Base-by-base conservation (phyloP, 1,139 yeast genomes). In the Zygosaccharomyces pseudobailii region DNA sequence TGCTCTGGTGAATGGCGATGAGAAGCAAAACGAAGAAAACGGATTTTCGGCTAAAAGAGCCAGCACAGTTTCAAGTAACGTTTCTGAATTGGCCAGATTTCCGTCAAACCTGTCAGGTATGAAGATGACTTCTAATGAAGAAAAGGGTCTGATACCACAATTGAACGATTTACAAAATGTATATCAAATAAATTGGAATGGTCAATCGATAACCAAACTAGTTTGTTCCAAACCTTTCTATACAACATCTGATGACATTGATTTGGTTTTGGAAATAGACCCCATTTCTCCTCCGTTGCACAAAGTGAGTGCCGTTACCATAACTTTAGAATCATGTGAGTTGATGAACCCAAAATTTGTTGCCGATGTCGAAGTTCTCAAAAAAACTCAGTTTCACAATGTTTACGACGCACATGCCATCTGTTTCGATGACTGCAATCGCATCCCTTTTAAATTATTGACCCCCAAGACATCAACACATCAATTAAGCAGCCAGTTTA, bases 171-270 rank as follows among this genome's bases (percentile, higher is more conserved):
- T 63, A 21, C 70, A 68, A 54, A 64, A 63, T 4, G 66, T 62
- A 25, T 71, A 63, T 52, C 53, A 65, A 20, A 65, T 71, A 3
- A 68, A 65, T 39, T 55, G 67, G 50, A 60, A 67, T 46, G 67
- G 70, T 2, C 53, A 62, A 46, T 49, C 56, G 4, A 58, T 70
- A 6, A 62, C 71, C 5, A 60, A 57, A 17, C 38, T 71, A 22
- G 48, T 55, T 1, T 59, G 70, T 30, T 66, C 72, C 3, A 74
- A 75, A 52, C 72, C 77, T 1, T 72, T 72, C 50, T 79, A 71
- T 55, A 75, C 74, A 45, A 54, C 74, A 8, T 79, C 82, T 1
- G 83, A 79, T 33, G 77, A 75, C 47, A 66, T 78, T 7, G 70
- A 70, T 48, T 65, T 76, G 38, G 59, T 66, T 0, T 57, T 77